Conservation (phyloP, 1,284 basidiomycete species). For the Cerrena zonata region DNA sequence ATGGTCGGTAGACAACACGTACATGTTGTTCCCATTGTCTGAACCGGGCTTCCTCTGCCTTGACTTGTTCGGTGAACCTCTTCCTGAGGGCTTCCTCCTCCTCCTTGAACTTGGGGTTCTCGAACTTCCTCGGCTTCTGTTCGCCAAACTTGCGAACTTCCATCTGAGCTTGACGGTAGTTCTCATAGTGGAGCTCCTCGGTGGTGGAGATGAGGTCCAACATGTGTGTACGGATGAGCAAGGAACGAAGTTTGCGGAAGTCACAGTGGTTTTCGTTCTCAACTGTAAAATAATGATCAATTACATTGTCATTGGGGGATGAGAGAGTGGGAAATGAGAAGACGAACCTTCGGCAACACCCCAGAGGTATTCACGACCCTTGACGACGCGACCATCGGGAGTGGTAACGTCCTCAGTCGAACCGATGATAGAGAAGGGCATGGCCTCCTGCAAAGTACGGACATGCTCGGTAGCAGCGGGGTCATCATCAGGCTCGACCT, state of each 20-base stretch:
- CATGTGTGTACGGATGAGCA: conserved; percentile 98
- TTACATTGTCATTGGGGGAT: neutral
- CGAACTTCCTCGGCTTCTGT: conserved; percentile 96
- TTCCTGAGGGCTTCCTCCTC: conserved; percentile 95
- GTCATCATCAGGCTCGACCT: conserved; percentile 88
- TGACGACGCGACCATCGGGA: conserved; percentile 85
- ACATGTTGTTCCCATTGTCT: conserved; percentile 99
- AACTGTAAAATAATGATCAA: conserved; percentile 42
- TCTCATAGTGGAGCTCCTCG: conserved; percentile 96
- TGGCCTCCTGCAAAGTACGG: conserved; percentile 78
- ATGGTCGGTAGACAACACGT: conserved; percentile 27
- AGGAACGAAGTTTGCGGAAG: conserved; percentile 94
- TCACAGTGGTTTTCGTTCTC: conserved; percentile 99
- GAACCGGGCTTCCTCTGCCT: conserved; percentile 95
- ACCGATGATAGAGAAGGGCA: conserved; percentile 98
- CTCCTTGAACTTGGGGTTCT: conserved; percentile 99
- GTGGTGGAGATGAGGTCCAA: conserved; percentile 93
- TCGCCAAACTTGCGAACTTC: conserved; percentile 99
- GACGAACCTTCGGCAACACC: conserved; percentile 89
- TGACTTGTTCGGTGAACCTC: conserved; percentile 99
- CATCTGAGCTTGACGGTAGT: conserved; percentile 98
- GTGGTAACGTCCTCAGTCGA: conserved; percentile 93
- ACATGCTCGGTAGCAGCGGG: conserved; percentile 78
- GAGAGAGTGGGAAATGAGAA: neutral
- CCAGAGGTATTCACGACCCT: conserved; percentile 99